These are phyloP conservation scores for Ampelocalamus luodianensis DNA, from an alignment of 176 grass and related monocot species.

Conservation along the genomic window DNA sequence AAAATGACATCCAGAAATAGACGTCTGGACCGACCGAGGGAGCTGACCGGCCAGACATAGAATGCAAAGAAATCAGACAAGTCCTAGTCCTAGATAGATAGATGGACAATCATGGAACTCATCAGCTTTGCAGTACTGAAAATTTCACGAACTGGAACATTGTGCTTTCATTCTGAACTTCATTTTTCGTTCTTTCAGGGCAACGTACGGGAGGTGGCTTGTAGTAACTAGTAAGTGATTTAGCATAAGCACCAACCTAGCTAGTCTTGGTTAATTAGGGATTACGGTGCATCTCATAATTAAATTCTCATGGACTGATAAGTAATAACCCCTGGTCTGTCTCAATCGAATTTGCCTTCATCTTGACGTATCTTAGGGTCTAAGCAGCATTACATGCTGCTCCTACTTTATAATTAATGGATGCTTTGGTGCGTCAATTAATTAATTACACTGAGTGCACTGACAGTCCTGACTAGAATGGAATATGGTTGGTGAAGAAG, in stretches of 20 bases:
- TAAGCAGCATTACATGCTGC: constrained; percentile 29
- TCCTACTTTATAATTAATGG: constrained; percentile 7
- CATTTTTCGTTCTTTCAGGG: not conserved
- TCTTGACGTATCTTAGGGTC: constrained; percentile 34
- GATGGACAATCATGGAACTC: not conserved
- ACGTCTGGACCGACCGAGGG: not conserved
- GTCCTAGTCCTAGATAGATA: too few relatives aligned
- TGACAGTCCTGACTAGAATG: not conserved
- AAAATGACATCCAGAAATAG: not conserved
- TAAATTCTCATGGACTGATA: not conserved
- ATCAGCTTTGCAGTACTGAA: not conserved
- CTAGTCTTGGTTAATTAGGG: not conserved
- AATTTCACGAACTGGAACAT: not conserved
- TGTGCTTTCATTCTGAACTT: not conserved
- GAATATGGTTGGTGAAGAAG: constrained; percentile 21
- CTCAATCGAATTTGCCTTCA: constrained; percentile 5
- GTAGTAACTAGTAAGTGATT: not conserved
- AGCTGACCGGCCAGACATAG: not conserved
- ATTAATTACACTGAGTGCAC: not conserved
- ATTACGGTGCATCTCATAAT: not conserved
- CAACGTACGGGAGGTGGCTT: not conserved
- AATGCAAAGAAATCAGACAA: not conserved
- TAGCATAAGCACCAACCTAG: not conserved
- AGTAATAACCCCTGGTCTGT: not conserved
- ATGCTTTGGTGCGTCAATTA: constrained; percentile 3